A percentile compares a stretch with the other conserved stretches of the same genome.
These are phyloP conservation scores for Pterocarpus santalinus DNA, from an alignment of 306 rosid species.

Conservation along the genomic window DNA sequence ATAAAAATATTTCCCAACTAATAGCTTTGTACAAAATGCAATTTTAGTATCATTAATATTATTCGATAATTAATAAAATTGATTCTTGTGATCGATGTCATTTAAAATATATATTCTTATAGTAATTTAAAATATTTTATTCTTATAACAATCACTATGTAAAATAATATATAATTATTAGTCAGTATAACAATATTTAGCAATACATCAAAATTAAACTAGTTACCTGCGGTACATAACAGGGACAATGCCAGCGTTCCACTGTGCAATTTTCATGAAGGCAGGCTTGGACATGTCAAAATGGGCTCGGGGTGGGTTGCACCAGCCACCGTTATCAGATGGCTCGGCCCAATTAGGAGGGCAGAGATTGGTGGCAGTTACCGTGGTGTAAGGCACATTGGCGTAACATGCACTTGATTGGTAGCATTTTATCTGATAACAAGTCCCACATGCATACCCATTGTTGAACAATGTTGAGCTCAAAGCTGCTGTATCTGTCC, in stretches of 20 bases:
- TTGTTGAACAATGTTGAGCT: conserved; percentile 86
- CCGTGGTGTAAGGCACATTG: conserved; percentile 63
- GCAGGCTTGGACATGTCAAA: conserved; percentile 97
- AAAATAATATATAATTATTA: too few species aligned
- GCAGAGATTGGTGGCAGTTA: conserved; percentile 89
- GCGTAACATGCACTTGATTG: conserved; percentile 60
- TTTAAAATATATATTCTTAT: too few species aligned
- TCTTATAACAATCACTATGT: too few species aligned
- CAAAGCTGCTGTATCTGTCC: conserved; percentile 79
- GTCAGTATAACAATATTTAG: too few species aligned
- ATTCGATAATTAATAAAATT: too few species aligned
- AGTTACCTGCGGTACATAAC: conserved; percentile 78
- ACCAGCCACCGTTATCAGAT: conserved; percentile 90
- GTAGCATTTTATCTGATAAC: conserved; percentile 76
- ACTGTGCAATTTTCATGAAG: conserved; percentile 87
- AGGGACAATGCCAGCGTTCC: conserved; percentile 81
- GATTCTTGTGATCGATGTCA: too few species aligned
- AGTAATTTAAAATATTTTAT: too few species aligned
- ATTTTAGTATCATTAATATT: too few species aligned
- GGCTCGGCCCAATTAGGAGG: conserved; percentile 84
- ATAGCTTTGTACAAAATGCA: too few species aligned
- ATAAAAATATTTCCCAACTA: too few species aligned
- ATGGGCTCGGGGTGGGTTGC: conserved; percentile 88
- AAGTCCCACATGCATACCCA: conserved; percentile 88
- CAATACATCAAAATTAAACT: background rate